Percentiles rank a stretch among this genome's conserved stretches.
Evolutionary conservation across 2,329 filamentous ascomycete genomes (phyloP).

Genomic region (Exutisphaerella laricina): DNA sequence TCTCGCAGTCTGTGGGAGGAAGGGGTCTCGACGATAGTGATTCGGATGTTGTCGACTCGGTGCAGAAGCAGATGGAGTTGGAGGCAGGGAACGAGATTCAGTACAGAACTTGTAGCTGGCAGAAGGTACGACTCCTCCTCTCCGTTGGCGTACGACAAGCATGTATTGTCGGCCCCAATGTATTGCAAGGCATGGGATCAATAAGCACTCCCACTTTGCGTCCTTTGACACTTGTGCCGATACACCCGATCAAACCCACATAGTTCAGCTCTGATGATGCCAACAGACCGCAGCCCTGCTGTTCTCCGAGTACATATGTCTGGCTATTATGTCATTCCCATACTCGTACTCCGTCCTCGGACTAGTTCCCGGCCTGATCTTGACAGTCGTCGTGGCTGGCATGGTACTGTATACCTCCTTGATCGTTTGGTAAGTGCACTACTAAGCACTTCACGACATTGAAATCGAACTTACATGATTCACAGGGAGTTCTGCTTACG

Average conservation of each 20-base stretch:
- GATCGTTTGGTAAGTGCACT: conserved; percentile 55
- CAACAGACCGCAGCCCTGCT: conserved; percentile 73
- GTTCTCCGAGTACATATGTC: conserved; percentile 92
- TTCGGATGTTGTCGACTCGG: conserved; percentile 39
- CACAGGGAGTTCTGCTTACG: conserved; percentile 80
- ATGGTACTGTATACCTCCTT: conserved; percentile 80
- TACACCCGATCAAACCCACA: too few species aligned
- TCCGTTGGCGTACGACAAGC: too few species aligned
- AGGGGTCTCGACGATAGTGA: conserved; percentile 32
- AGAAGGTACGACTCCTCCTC: conserved; percentile 55
- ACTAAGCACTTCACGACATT: too few species aligned
- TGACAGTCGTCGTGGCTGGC: conserved; percentile 71
- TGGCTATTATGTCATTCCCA: conserved; percentile 92
- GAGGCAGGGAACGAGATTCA: conserved; percentile 77
- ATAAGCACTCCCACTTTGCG: too few species aligned
- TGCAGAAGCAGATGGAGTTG: conserved; percentile 65
- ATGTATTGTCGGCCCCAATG: too few species aligned
- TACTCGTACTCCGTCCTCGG: conserved; percentile 87
- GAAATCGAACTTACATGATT: too few species aligned
- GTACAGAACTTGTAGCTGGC: conserved; percentile 91
- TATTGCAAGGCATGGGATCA: too few species aligned
- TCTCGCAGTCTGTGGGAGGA: conserved; percentile 22
- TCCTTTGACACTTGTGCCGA: too few species aligned
- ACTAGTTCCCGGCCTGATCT: conserved; percentile 76
- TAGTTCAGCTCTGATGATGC: neutral